Base-by-base conservation (phyloP, 2,329 filamentous ascomycete genomes). In the Coniochaeta sp. region DNA sequence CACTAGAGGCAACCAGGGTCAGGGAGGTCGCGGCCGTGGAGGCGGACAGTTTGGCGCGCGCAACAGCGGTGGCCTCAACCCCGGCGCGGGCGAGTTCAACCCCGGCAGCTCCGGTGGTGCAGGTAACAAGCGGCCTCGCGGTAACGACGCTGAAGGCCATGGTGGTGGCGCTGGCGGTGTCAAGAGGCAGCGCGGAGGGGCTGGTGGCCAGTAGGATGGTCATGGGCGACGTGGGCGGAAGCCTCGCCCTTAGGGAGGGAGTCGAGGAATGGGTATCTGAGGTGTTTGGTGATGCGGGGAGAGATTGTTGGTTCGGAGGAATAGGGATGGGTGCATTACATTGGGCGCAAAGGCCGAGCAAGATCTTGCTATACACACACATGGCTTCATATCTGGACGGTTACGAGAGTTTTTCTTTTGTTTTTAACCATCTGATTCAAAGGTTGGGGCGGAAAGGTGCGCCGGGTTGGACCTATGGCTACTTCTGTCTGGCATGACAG, bases 81-180 rank as follows among this genome's bases (percentile, higher is more conserved):
- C 76, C 56, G 76, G 76, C 59, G 73, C 72, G 9, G 73, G 78
- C 24, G 70, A 72, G n/a, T 66, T 84, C 40, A 84, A 80, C 67
- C 76, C 78, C 2, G 72, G 74, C 12, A 81, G 77, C 16, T 56
- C 54, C 2, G 80, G 81, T 14, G 60, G 82, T 30, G 77, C 79
- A 17, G 80, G 81, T 24, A 81, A 79, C 65, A 85, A 85, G 71
- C 75, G 82, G 38, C 75, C 79, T 22, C 75, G 82, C 30, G 54
- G 54, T 38, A 81, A 81, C 59, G 82, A 84, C 59, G 71, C 70
- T 16, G 75, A 75, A 47, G 64, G 65, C 9, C 72, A 70, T 7
- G 72, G 62, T 28, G 64, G 69, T 22, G 66, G 70, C 14, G 30
- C 54, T n/a, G 47, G 47, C 3, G 54, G 54, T 22, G 34, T 14